phyloP scores from a whole-genome alignment of 1,284 basidiomycete species.

The Sphagnurus paluster region DNA sequence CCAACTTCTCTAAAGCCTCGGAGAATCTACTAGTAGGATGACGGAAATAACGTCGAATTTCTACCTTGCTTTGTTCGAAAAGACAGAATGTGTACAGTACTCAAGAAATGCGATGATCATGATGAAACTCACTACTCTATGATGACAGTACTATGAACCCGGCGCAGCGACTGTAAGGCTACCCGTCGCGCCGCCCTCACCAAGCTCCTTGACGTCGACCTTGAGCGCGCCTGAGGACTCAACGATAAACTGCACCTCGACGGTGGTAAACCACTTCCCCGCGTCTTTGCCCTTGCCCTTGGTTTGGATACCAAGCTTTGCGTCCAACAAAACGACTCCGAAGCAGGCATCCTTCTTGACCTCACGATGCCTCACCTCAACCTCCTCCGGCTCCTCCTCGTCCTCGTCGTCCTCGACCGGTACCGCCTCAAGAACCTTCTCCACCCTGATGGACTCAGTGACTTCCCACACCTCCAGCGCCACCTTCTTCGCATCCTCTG shows the following conservation, averaged over 20 bases:
- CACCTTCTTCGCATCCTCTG: constrained; percentile 53
- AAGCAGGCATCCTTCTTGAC: constrained; percentile 64
- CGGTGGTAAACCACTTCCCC: constrained; percentile 45
- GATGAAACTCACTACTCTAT: too few species aligned
- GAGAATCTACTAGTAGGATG: too few species aligned
- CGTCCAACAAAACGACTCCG: constrained; percentile 52
- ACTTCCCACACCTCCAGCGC: constrained; percentile 90
- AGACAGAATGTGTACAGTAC: too few species aligned
- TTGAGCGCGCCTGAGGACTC: constrained; percentile 52
- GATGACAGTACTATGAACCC: not conserved
- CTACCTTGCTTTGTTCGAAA: too few species aligned
- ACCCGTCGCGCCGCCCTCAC: constrained; percentile 25
- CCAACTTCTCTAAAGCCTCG: too few species aligned
- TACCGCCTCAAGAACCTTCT: constrained; percentile 55
- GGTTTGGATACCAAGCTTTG: constrained; percentile 49
- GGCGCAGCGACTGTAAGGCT: not conserved
- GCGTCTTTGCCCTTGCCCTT: constrained; percentile 40
- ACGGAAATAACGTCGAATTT: too few species aligned
- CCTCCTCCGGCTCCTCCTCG: constrained; percentile 60
- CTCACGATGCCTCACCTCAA: constrained; percentile 67
- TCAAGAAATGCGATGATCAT: too few species aligned
- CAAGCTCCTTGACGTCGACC: constrained; percentile 35
- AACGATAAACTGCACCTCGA: constrained; percentile 69
- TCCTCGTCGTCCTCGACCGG: constrained; percentile 60
- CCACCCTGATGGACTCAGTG: constrained; percentile 76